Evolutionary conservation across 352 stramenopile species (phyloP).

Genomic region (Phytopythium helicoides): DNA sequence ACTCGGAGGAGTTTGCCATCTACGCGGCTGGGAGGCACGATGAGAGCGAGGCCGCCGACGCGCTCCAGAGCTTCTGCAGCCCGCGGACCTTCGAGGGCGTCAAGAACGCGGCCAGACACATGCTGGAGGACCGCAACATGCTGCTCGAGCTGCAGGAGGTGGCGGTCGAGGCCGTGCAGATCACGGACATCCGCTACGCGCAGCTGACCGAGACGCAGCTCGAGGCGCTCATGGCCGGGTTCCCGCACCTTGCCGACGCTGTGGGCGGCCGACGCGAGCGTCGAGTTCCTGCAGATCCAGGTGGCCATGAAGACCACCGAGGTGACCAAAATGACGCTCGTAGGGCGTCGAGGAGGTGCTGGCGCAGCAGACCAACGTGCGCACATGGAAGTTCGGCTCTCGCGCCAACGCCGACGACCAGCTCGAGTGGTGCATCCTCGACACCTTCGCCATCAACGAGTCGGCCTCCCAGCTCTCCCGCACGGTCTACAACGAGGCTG

Average conservation of each 20-base stretch:
- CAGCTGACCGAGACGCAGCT: conserved; percentile 35
- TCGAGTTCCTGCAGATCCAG: conserved; percentile 37
- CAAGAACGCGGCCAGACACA: conserved; percentile 14
- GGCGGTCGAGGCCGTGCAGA: conserved; percentile 20
- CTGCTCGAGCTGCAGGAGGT: conserved; percentile 38
- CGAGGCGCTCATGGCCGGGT: conserved; percentile 17
- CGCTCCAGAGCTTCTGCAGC: conserved; percentile 25
- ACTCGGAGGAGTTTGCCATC: conserved; percentile 31
- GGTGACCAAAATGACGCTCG: conserved; percentile 35
- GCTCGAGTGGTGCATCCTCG: conserved; percentile 37
- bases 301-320: conserved; percentile 34
- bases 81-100: conserved; percentile 24
- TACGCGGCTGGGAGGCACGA: conserved; percentile 16
- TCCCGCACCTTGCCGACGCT: conserved; percentile 10
- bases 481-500: conserved; percentile 15
- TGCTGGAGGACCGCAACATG: conserved; percentile 24
- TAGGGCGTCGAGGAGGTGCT: conserved; percentile 37
- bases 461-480: conserved; percentile 22
- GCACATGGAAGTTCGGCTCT: conserved; percentile 32
- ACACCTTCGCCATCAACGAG: conserved; percentile 23
- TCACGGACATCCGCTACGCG: conserved; percentile 22
- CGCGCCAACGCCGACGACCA: conserved; percentile 26
- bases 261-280: conserved; percentile 21
- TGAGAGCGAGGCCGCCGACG: conserved; percentile 9
- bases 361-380: conserved; percentile 32